Conservation (phyloP, 768 basidiomycete genomes). For the Imleria badia region DNA sequence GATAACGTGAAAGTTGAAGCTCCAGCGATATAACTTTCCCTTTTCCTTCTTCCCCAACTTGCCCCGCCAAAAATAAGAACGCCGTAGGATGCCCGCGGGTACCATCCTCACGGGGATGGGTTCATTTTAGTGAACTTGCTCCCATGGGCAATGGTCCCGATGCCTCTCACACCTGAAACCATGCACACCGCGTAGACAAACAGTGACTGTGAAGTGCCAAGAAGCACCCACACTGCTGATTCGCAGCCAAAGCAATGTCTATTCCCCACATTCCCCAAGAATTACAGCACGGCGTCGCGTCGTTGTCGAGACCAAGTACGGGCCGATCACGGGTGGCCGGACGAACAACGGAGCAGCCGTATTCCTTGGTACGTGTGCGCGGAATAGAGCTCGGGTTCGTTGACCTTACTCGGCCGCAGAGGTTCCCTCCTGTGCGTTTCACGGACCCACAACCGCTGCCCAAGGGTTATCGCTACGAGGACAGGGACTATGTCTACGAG, state of each 20-base stretch:
- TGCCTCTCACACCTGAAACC: slow-evolving; percentile 4
- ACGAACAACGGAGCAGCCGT: slow-evolving; percentile 53
- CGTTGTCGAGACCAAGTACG: slow-evolving; percentile 48
- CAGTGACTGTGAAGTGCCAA: not conserved
- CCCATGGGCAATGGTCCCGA: too few relatives aligned
- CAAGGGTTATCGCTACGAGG: slow-evolving; percentile 50
- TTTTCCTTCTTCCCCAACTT: too few relatives aligned
- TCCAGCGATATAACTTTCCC: too few relatives aligned
- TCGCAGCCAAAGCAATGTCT: not conserved
- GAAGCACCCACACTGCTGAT: not conserved
- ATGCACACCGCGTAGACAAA: slow-evolving; percentile 12
- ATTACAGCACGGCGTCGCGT: slow-evolving; percentile 45
- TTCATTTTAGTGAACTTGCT: too few relatives aligned
- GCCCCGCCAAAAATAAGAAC: too few relatives aligned
- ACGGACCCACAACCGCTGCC: slow-evolving; percentile 61
- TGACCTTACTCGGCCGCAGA: slow-evolving; percentile 39
- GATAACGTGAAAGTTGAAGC: not conserved
- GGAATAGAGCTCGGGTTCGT: too few relatives aligned
- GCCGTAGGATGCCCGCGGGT: too few relatives aligned
- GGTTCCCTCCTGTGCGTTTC: slow-evolving; percentile 67
- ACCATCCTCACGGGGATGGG: too few relatives aligned
- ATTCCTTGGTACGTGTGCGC: slow-evolving; percentile 53
- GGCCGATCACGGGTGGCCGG: too few relatives aligned
- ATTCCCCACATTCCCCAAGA: slow-evolving; percentile 56
- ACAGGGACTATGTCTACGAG: slow-evolving; percentile 62